Conservation (phyloP, 2,329 filamentous ascomycete species). For the Trichoderma sp. region DNA sequence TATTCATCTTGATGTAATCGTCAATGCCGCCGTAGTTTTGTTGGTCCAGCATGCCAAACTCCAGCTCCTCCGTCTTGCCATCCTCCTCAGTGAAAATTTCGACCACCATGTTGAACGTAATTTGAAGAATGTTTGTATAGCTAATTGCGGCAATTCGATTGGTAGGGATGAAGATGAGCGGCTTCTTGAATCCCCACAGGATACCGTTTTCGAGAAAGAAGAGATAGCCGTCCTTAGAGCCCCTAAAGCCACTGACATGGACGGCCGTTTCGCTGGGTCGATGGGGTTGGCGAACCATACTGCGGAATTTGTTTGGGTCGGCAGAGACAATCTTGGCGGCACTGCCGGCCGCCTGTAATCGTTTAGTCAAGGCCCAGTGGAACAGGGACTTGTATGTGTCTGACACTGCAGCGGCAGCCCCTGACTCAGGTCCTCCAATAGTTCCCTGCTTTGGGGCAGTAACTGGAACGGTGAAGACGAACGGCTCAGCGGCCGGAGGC, state of each 20-base stretch:
- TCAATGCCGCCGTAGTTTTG: conserved; percentile 64
- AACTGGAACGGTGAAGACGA: conserved; percentile 62
- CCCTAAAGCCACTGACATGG: conserved; percentile 63
- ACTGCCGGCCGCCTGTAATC: conserved; percentile 49
- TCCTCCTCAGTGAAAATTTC: conserved; percentile 52
- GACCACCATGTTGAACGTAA: conserved; percentile 65
- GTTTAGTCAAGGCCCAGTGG: conserved; percentile 56
- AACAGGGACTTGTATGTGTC: conserved; percentile 59
- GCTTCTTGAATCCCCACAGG: conserved; percentile 69
- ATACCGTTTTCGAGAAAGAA: conserved; percentile 67
- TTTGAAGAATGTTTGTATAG: conserved; percentile 64
- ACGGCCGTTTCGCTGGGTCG: conserved; percentile 61
- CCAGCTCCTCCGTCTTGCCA: conserved; percentile 56
- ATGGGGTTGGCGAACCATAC: conserved; percentile 53
- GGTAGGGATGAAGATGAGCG: conserved; percentile 61
- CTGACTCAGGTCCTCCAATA: conserved; percentile 49
- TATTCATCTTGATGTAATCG: conserved; percentile 58
- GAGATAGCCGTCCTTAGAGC: conserved; percentile 65
- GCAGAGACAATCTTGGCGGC: conserved; percentile 48
- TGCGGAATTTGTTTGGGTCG: conserved; percentile 56
- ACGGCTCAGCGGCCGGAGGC: conserved; percentile 48
- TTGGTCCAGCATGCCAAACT: conserved; percentile 68
- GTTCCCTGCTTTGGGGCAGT: conserved; percentile 59
- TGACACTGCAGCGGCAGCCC: conserved; percentile 50
- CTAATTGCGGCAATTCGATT: conserved; percentile 60